These are phyloP conservation scores for Spirogloea muscicola DNA, from an alignment of 139 green algal genomes.

Conservation along the genomic window DNA sequence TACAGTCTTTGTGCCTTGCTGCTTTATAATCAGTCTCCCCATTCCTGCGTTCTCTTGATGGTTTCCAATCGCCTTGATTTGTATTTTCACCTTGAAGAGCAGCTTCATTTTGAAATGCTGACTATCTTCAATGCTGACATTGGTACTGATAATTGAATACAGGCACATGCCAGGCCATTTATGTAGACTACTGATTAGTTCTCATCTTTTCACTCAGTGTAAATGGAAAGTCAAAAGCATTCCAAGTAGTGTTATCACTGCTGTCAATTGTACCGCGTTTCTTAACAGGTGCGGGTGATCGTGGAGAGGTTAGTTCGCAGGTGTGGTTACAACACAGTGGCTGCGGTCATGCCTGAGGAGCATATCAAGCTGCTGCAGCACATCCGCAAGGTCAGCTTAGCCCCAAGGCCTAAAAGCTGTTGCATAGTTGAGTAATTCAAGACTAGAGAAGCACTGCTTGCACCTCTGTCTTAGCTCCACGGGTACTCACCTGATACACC, in stretches of 20 bases:
- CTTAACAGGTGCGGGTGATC: constrained; percentile 64
- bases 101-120: no score
- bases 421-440: not conserved
- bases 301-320: constrained; percentile 81
- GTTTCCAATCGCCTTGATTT: no score
- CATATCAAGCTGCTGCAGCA: constrained; percentile 77
- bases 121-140: no score
- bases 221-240: no score
- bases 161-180: no score
- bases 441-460: not conserved
- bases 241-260: constrained; percentile 1
- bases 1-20: no score
- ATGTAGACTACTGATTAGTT: no score
- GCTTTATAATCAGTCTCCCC: no score
- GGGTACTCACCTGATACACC: not conserved
- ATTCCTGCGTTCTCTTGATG: no score
- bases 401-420: not conserved
- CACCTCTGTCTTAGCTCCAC: not conserved
- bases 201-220: no score
- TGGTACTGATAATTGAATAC: no score
- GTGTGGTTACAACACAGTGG: constrained; percentile 80
- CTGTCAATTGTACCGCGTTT: not conserved
- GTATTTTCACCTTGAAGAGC: no score
- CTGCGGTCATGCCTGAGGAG: constrained; percentile 63
- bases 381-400: constrained; percentile 82